These are phyloP conservation scores for Plenodomus biglobosus DNA, from an alignment of 2,329 filamentous ascomycete species.

Conservation along the genomic window DNA sequence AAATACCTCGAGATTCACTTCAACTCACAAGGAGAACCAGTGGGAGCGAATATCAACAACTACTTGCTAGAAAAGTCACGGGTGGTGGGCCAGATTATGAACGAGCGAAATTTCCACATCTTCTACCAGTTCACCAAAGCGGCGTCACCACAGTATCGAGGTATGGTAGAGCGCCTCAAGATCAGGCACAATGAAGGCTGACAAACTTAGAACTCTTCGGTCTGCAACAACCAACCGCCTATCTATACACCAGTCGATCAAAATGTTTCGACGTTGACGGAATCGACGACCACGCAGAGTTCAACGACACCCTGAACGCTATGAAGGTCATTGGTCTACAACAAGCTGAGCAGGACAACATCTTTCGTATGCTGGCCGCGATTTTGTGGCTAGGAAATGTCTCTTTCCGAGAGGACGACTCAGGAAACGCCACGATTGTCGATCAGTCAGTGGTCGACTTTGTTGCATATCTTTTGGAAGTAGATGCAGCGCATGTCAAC, in stretches of 20 bases:
- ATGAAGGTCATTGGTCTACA: constrained; percentile 92
- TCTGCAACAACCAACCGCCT: constrained; percentile 87
- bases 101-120: constrained; percentile 98
- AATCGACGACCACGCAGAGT: constrained; percentile 89
- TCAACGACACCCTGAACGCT: constrained; percentile 84
- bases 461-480: constrained; percentile 89
- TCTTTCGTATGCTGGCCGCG: constrained; percentile 91
- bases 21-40: constrained; percentile 84
- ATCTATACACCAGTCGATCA: constrained; percentile 88
- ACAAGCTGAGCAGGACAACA: constrained; percentile 88
- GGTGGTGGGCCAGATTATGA: constrained; percentile 90
- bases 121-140: constrained; percentile 99
- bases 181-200: constrained; percentile 8
- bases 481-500: constrained; percentile 76
- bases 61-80: constrained; percentile 94
- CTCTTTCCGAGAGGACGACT: constrained; percentile 84
- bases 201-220: constrained; percentile 69
- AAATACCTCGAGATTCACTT: constrained; percentile 99
- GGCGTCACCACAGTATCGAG: constrained; percentile 79
- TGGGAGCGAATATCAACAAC: constrained; percentile 97
- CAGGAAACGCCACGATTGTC: constrained; percentile 80
- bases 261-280: constrained; percentile 94
- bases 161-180: constrained; percentile 34
- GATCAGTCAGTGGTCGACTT: constrained; percentile 95
- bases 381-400: constrained; percentile 96